Evolutionary conservation across 139 green algal genomes (phyloP).

Genomic region (Gonium pectorale): DNA sequence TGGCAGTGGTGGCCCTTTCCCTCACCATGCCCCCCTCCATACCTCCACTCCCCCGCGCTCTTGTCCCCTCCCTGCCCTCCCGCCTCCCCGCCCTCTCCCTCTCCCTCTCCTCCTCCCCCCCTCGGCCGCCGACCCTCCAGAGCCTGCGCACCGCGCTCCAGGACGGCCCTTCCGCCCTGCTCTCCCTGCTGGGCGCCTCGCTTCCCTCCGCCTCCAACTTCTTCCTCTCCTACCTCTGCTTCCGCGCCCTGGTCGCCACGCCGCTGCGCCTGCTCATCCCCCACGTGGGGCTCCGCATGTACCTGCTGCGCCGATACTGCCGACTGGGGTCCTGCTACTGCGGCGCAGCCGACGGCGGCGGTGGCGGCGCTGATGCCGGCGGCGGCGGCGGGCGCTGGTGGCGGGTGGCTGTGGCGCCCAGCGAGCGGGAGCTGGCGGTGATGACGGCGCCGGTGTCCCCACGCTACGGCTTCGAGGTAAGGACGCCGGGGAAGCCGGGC

Average conservation of each 20-base stretch:
- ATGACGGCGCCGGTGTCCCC: constrained; percentile 42
- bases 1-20: no score
- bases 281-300: constrained; percentile 54
- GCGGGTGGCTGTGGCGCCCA: not conserved
- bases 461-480: constrained; percentile 62
- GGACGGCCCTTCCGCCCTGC: constrained; percentile 50
- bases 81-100: not conserved
- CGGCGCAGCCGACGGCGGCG: not conserved
- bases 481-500: no score
- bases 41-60: no score
- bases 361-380: not conserved
- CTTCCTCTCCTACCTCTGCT: constrained; percentile 79
- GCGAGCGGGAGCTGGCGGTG: constrained; percentile 43
- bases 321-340: not conserved
- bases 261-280: constrained; percentile 48
- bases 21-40: no score
- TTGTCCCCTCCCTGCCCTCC: not conserved
- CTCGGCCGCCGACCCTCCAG: not conserved
- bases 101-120: not conserved
- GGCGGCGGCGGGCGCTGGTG: not conserved
- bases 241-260: constrained; percentile 24
- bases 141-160: not conserved
- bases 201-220: constrained; percentile 89
- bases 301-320: constrained; percentile 52
- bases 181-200: constrained; percentile 72